Conservation (phyloP, 257 asterid species). For the Solanum infundibuliforme region DNA sequence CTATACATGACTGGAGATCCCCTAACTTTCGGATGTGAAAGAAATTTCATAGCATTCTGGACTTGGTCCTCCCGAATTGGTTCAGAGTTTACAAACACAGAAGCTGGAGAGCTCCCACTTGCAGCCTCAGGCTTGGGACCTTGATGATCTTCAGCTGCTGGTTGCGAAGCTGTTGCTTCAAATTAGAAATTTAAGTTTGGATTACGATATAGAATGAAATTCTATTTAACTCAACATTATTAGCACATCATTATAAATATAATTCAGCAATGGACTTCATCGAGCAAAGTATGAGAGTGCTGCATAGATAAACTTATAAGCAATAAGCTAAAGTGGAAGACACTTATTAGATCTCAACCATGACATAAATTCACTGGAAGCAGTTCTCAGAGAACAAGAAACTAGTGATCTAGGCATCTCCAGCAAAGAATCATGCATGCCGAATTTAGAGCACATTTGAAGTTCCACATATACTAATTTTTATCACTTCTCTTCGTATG, state of each 20-base stretch:
- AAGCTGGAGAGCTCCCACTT: constrained; percentile 53
- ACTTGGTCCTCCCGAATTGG: constrained; percentile 97
- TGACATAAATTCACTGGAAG: background rate
- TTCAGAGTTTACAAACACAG: constrained; percentile 85
- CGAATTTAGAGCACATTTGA: background rate
- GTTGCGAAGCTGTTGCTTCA: constrained; percentile 35
- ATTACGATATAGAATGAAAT: background rate
- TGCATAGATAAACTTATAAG: background rate
- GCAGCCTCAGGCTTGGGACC: constrained; percentile 35
- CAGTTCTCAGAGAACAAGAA: background rate
- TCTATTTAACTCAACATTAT: background rate
- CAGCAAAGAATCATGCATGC: too few relatives aligned
- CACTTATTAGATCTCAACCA: background rate
- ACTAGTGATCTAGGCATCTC: too few relatives aligned
- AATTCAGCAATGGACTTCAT: background rate
- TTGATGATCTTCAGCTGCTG: constrained; percentile 18
- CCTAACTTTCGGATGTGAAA: constrained; percentile 90
- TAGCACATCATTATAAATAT: background rate
- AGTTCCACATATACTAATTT: background rate
- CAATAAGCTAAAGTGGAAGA: background rate
- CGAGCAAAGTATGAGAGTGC: background rate
- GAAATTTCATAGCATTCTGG: constrained; percentile 90
- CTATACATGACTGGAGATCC: constrained; percentile 93
- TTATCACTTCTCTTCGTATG: background rate
- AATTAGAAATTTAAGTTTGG: constrained; percentile 4